Base-by-base conservation (phyloP, 352 stramenopile species). In the Elongisporangium undulatum region DNA sequence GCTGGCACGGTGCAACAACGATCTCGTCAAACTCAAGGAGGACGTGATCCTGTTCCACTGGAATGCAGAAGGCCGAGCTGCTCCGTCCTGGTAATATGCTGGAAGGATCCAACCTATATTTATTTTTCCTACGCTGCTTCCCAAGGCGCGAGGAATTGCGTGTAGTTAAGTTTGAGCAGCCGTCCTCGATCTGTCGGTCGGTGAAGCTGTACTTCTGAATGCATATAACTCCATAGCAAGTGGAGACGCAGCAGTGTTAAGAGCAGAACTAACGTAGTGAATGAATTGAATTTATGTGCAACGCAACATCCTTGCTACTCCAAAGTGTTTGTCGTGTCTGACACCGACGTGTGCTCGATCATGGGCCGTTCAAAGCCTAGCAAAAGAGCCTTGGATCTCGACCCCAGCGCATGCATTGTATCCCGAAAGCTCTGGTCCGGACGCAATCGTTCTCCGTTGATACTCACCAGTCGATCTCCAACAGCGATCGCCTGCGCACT, bases 41-140 rank as follows among this genome's bases (percentile, higher is more conserved):
- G 83, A 94, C 41, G 85, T 92, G 23, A 90, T 94, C 45, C 72
- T 94, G 24, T 94, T 89, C 66, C 78, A 92, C 64, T 94, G 85
- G 85, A 89, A 92, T 54, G 82, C 77, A 8, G 90, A 91, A 61
- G 82, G 90, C 54, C 70, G 74, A 49, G 64, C 68, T 15, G 76
- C 79, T 3, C 67, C 69, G 10, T 66, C 62, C 5, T 80, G 72
- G 72, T 80, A 67, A 64, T 57, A 56, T 10, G 9, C 34, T 16
- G 26, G 9, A 38, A 12, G 9, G 9, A 17, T 16, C 29, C 29
- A 41, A 41, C 29, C 5, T 4, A 4, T 45, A 45, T 45, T 45
- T 45, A 45, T 45, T 45, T 45, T 45, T 45, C 34, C 34, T 45
- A 4, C 3, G 34, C 34, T 1, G 34, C 34, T 45, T 45, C 4